Evolutionary conservation across 177 flowering plant species (phyloP).

Genomic region (Telopea speciosissima): DNA sequence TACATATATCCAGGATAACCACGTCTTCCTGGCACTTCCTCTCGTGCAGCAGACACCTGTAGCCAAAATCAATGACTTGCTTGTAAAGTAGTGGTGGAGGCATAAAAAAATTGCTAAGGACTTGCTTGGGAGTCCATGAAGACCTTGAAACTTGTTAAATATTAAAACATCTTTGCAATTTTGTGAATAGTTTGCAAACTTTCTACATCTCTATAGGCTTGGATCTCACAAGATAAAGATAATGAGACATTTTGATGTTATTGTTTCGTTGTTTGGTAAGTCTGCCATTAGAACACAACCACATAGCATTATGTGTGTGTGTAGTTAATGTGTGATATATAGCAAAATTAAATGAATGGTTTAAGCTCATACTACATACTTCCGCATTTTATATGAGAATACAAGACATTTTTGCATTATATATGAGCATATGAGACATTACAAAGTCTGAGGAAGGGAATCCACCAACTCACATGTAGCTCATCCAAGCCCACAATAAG

Average conservation of each 20-base stretch:
- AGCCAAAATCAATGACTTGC: constrained; percentile 8
- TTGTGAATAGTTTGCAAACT: not conserved
- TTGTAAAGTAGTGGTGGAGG: not conserved
- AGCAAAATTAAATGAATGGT: not conserved
- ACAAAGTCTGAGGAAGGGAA: too few species aligned
- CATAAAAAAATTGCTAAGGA: not conserved
- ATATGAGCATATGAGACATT: too few species aligned
- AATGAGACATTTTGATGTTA: not conserved
- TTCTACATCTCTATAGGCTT: not conserved
- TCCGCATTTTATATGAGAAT: too few species aligned
- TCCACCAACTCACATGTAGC: too few species aligned
- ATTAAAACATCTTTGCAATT: not conserved
- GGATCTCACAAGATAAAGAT: not conserved
- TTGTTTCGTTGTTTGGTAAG: not conserved
- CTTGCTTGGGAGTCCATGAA: not conserved
- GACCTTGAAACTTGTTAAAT: not conserved
- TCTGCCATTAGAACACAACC: too few species aligned
- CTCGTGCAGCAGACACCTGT: constrained; percentile 98
- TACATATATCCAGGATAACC: constrained; percentile 99
- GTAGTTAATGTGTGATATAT: not conserved
- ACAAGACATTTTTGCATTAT: too few species aligned
- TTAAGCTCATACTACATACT: not conserved
- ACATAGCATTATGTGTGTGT: too few species aligned
- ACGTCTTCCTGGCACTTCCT: constrained; percentile 99
- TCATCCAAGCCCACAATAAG: not conserved